Evolutionary conservation across 345 rosid species (phyloP).

Genomic region (Toxicodendron radicans): DNA sequence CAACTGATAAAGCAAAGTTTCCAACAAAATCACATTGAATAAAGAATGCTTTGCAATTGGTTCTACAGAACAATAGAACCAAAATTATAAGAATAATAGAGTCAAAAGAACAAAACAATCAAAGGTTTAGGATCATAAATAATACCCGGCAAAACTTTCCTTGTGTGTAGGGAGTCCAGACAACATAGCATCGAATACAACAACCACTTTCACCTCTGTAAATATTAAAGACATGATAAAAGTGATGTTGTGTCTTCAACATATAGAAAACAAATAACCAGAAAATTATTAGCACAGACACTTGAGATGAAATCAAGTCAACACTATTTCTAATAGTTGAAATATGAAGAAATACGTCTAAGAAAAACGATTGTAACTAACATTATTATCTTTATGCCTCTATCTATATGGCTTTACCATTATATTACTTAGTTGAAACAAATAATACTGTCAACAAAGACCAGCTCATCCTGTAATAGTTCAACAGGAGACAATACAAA

Average conservation of each 20-base stretch:
- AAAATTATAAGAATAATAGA: conserved; percentile 3
- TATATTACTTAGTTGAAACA: neutral
- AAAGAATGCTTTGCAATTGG: neutral
- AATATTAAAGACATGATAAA: conserved; percentile 22
- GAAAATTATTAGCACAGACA: conserved; percentile 1
- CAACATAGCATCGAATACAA: conserved; percentile 92
- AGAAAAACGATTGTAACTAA: neutral
- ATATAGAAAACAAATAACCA: neutral
- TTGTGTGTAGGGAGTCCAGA: conserved; percentile 89
- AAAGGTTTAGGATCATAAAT: conserved; percentile 9
- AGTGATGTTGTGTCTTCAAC: conserved; percentile 15
- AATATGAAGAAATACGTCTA: neutral
- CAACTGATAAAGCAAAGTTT: too few relatives aligned
- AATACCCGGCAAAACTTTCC: conserved; percentile 76
- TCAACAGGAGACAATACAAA: neutral
- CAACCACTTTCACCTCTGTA: conserved; percentile 92
- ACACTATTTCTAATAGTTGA: neutral
- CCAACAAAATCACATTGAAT: too few relatives aligned
- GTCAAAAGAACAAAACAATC: neutral
- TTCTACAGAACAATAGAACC: neutral
- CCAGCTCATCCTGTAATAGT: neutral
- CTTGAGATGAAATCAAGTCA: conserved; percentile 5
- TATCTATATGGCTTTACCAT: neutral
- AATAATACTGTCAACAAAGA: too few relatives aligned
- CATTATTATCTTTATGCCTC: neutral